Base-by-base conservation (phyloP, 2,329 filamentous ascomycete genomes). In the Fusarium sp. region DNA sequence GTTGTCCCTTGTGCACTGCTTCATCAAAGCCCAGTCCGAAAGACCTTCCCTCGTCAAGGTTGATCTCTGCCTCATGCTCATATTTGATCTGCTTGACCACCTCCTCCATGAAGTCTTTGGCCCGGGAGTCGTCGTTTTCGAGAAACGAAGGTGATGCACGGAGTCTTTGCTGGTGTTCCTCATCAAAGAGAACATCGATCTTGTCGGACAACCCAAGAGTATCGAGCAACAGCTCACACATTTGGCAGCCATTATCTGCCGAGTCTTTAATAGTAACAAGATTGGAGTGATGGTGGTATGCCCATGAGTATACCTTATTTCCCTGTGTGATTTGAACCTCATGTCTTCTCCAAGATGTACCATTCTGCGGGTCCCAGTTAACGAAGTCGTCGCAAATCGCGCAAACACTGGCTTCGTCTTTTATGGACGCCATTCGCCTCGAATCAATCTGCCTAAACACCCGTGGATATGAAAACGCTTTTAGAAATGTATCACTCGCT, bases 21-120 rank as follows among this genome's bases (percentile, higher is more conserved):
- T 4, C 34, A n/a, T 37, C 16, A n/a, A 37, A 37, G 16, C 16
- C 9, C 34, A 37, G 3, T 3, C 34, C 34, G n/a, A 6, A 37
- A n/a, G 9, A 4, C 16, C n/a, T 10, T 3, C 11, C 16, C 16
- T 37, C 5, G 16, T 37, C 18, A 10, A 6, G 16, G 5, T n/a
- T 11, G 34, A n/a, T n/a, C 6, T 37, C 9, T n/a, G 9, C n/a
- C 9, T 37, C 9, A n/a, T 37, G 34, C 16, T 37, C 34, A 11
- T 37, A 37, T 11, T 7, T 5, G 1, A 37, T 37, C 18, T 37
- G 34, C 9, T 7, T 37, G 34, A n/a, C 3, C 0, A 37, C 10
- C 34, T 6, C 18, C 1, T n/a, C 5, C 4, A n/a, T 10, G 0
- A 37, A 1, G 9, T 9, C 11, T n/a, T n/a, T 16, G 10, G 5